phyloP scores from a whole-genome alignment of 768 basidiomycete genomes.

The Suillus plorans region DNA sequence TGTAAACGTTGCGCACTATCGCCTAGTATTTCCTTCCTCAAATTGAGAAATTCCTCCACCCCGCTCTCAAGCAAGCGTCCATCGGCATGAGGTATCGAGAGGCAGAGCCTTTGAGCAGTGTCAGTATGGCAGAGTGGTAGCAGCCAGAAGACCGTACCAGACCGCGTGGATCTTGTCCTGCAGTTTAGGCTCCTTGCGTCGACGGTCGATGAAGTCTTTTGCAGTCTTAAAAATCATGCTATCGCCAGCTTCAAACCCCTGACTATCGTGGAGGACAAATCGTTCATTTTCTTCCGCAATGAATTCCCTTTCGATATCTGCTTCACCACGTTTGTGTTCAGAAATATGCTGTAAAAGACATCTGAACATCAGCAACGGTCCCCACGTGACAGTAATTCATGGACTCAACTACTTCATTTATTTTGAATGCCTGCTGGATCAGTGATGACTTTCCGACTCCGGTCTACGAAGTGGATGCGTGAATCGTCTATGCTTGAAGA shows the following conservation, averaged over 20 bases:
- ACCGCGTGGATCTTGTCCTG: slow-evolving; percentile 16
- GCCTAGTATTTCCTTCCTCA: slow-evolving; percentile 3
- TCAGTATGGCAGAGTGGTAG: background rate
- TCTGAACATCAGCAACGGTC: background rate
- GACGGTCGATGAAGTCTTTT: slow-evolving; percentile 11
- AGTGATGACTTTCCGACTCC: slow-evolving; percentile 10
- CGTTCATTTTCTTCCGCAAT: slow-evolving; percentile 12
- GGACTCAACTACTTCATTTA: slow-evolving; percentile 6
- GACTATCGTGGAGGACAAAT: slow-evolving; percentile 19
- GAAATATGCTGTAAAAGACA: slow-evolving; percentile 1
- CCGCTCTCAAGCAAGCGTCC: slow-evolving; percentile 8
- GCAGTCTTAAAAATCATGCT: background rate
- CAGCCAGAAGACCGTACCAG: slow-evolving; percentile 8
- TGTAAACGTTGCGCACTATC: background rate
- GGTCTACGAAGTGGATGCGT: slow-evolving; percentile 3
- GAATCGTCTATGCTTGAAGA: background rate
- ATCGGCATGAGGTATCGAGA: slow-evolving; percentile 8
- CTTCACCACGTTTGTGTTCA: slow-evolving; percentile 10
- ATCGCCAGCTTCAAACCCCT: slow-evolving; percentile 15
- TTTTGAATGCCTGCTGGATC: slow-evolving; percentile 8
- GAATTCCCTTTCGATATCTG: slow-evolving; percentile 14
- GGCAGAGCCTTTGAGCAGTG: slow-evolving; percentile 2
- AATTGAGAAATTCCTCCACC: slow-evolving; percentile 1
- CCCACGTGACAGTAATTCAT: background rate
- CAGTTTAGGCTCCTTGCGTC: slow-evolving; percentile 10